Evolutionary conservation across 441 rosid species (phyloP), one percentile per base, ranked within the genome.

Genomic region (Brassica balearica): DNA sequence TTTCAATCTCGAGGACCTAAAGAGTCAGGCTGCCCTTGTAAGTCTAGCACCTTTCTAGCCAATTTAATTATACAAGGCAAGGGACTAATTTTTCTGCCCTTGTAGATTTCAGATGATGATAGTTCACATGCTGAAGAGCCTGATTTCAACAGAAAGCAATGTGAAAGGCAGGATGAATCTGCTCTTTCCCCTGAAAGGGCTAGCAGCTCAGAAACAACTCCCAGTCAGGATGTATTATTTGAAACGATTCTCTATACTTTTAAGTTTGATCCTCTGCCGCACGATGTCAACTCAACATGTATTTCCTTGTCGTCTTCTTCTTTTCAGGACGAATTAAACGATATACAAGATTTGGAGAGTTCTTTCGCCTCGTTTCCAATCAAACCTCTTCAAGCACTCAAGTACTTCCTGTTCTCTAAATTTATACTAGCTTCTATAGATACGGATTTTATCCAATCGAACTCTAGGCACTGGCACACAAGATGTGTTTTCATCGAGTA

Each of bases 1-100:
- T 86, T 96, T 96, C 86, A 94, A 94, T 85, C 90, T 96, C n/a
- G 98, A 93, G 74, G 99, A 94, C 87, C 84, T 94, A 74, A 96
- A 90, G 86, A 87, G 79, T 84, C 99, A 94, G 84, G 98, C 98
- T 84, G 97, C 95, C 10, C 91, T 88, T 75, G 98, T 96, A 84
- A 85, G 97, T 85, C 12, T 74, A 38, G 43, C 29, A 58, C 7
- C 23, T 51, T 27, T 62, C 29, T 71, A 61, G 20, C 19, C 25
- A 74, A 36, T 55, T 53, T 66, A 60, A 81, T 41, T 65, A 34
- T 63, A 43, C 53, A 65, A 43, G 66, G 71, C 66, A 70, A 27
- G 48, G n/a, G 66, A 36, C 66, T 64, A 15, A 79, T 60, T 73
- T 59, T 25, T 86, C 56, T 80, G 43, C 43, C 79, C 46, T 71